phyloP scores from a whole-genome alignment of 495 filamentous ascomycete genomes.

The Penicillium cinerascens region DNA sequence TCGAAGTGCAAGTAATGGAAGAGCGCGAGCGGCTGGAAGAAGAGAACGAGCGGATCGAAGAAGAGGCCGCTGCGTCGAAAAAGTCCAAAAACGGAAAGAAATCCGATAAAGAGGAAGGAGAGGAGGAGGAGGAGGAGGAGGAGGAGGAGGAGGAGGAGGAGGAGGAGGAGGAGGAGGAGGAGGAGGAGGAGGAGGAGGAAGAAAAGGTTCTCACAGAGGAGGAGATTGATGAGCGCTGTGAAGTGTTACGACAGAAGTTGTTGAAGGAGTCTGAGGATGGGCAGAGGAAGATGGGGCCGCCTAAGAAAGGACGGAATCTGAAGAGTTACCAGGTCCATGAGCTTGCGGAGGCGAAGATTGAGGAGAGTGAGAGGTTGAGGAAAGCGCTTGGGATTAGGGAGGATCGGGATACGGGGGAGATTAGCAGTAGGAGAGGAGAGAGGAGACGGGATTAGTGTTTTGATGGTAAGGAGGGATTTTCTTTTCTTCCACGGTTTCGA shows the following conservation, averaged over 20 bases:
- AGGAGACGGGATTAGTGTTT: constrained; percentile 23
- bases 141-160: too few relatives aligned
- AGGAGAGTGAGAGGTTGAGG: constrained; percentile 85
- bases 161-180: constrained; percentile 57
- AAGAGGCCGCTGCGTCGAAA: constrained; percentile 19
- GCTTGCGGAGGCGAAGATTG: constrained; percentile 90
- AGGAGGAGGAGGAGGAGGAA: constrained; percentile 74
- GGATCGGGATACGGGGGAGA: constrained; percentile 87
- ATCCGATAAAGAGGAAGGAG: constrained; percentile 5
- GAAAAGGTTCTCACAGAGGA: constrained; percentile 22
- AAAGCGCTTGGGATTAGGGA: constrained; percentile 84
- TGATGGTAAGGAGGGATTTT: too few relatives aligned
- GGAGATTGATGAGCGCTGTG: constrained; percentile 41
- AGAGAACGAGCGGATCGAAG: constrained; percentile 54
- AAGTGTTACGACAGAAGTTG: constrained; percentile 24
- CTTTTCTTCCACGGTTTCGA: too few relatives aligned
- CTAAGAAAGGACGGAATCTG: constrained; percentile 49
- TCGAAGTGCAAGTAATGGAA: constrained; percentile 91
- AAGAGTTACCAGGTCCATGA: constrained; percentile 97
- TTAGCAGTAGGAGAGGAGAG: constrained; percentile 45
- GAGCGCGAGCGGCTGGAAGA: constrained; percentile 87
- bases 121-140: constrained; percentile 69
- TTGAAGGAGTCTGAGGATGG: constrained; percentile 21
- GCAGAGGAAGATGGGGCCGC: constrained; percentile 3
- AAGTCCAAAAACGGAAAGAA: constrained; percentile 1